phyloP scores from a whole-genome alignment of 2,329 filamentous ascomycete genomes.

The Pseudogymnoascus sp. region DNA sequence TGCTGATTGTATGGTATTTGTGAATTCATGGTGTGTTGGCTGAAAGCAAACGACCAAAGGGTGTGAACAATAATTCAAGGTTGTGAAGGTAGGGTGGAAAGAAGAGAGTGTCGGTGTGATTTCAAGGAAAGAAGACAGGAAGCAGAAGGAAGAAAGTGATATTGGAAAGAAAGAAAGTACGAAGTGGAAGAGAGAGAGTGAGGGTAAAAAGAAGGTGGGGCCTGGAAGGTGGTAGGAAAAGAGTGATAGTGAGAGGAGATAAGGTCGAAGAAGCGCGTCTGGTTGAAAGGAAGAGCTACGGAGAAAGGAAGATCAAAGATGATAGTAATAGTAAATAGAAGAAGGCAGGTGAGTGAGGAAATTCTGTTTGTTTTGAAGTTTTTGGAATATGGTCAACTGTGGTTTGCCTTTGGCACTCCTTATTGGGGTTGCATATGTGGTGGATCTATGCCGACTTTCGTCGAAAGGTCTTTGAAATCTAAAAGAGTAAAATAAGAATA shows the following conservation, averaged over 20 bases:
- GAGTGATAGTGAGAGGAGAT: slow-evolving; percentile 9
- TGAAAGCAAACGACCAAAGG: no score
- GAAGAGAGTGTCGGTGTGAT: neutral
- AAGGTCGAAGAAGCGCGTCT: slow-evolving; percentile 9
- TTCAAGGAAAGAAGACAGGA: neutral
- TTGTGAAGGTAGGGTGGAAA: neutral
- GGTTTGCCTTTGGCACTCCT: neutral
- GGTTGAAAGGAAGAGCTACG: slow-evolving; percentile 15
- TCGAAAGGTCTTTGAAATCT: neutral
- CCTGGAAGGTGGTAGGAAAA: neutral
- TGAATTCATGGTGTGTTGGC: neutral
- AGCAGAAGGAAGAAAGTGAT: neutral
- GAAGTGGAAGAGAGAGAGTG: neutral
- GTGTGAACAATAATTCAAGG: neutral
- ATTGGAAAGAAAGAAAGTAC: neutral
- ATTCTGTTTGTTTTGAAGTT: neutral
- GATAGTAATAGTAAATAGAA: neutral
- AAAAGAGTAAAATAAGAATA: neutral
- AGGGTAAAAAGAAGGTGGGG: neutral
- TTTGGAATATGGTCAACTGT: neutral
- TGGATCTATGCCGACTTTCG: neutral
- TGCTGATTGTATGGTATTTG: neutral
- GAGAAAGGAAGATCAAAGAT: neutral
- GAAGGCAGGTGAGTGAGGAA: neutral
- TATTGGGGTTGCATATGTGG: neutral